phyloP scores from a whole-genome alignment of 257 asterid genomes.

The Henckelia pumila region DNA sequence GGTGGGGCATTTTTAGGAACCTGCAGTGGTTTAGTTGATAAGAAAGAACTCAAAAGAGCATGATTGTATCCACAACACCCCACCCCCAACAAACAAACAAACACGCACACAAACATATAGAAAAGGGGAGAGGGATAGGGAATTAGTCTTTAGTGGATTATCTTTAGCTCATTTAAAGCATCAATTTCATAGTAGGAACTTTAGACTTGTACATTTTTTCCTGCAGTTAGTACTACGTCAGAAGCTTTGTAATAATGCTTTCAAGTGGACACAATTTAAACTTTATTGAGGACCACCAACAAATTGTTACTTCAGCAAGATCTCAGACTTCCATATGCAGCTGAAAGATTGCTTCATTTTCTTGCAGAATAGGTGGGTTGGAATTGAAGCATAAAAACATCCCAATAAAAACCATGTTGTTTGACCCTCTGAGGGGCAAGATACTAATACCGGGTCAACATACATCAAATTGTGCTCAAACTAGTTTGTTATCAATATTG shows the following conservation, averaged over 20 bases:
- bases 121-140: not conserved
- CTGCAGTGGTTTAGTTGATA: constrained; percentile 27
- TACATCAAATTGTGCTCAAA: not conserved
- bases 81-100: not conserved
- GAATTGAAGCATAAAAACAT: not conserved
- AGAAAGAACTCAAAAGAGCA: constrained; percentile 10
- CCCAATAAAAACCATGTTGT: not conserved
- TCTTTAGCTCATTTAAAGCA: not conserved
- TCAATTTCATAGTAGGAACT: not conserved
- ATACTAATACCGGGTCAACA: not conserved
- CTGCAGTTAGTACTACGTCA: not conserved
- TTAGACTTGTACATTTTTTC: not conserved
- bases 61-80: not conserved
- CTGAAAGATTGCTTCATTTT: not conserved
- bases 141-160: not conserved
- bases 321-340: not conserved
- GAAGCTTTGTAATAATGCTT: too few relatives aligned
- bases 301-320: not conserved
- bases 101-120: not conserved
- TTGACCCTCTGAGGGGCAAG: not conserved
- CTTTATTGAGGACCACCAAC: too few relatives aligned
- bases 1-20: constrained; percentile 32
- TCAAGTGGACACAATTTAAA: not conserved
- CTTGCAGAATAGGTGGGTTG: not conserved
- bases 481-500: not conserved